Conservation (phyloP, 345 rosid species). For the Brassica rapa region DNA sequence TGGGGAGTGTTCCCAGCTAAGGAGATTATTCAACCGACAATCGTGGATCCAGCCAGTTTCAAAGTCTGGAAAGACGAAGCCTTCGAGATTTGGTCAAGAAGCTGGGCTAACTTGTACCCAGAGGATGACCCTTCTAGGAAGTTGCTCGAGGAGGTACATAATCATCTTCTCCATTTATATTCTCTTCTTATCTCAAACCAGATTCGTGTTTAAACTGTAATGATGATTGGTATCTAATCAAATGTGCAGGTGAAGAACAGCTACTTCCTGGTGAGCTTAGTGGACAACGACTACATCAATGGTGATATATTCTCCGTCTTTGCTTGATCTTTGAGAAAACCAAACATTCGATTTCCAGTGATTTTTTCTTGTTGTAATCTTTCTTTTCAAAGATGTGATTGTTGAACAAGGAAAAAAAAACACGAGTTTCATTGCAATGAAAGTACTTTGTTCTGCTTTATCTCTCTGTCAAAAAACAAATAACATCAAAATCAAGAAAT, state of each 20-base stretch:
- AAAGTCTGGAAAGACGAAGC: conserved; percentile 97
- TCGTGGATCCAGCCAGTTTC: conserved; percentile 97
- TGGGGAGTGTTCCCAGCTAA: conserved; percentile 97
- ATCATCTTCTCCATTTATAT: neutral
- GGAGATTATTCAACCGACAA: conserved; percentile 90
- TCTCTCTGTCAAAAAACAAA: neutral
- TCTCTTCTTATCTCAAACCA: neutral
- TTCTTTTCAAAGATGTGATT: conserved; percentile 13
- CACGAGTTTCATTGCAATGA: conserved; percentile 35
- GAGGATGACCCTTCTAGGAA: conserved; percentile 67
- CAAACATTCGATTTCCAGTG: conserved; percentile 3
- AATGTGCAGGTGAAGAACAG: conserved; percentile 71
- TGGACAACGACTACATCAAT: conserved; percentile 40
- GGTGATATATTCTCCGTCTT: conserved; percentile 40
- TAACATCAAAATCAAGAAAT: conserved; percentile 50
- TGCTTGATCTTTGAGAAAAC: conserved; percentile 26
- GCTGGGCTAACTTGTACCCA: conserved; percentile 79
- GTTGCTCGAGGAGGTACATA: conserved; percentile 72
- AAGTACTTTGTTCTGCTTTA: neutral
- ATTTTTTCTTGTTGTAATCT: conserved; percentile 34
- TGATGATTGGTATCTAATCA: conserved; percentile 8
- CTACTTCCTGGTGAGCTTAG: conserved; percentile 82
- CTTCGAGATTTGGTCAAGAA: conserved; percentile 88
- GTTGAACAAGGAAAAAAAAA: conserved; percentile 8
- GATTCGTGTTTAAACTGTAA: neutral